Evolutionary conservation across 768 basidiomycete genomes (phyloP).

Genomic region (Leccinum subgranulosum): DNA sequence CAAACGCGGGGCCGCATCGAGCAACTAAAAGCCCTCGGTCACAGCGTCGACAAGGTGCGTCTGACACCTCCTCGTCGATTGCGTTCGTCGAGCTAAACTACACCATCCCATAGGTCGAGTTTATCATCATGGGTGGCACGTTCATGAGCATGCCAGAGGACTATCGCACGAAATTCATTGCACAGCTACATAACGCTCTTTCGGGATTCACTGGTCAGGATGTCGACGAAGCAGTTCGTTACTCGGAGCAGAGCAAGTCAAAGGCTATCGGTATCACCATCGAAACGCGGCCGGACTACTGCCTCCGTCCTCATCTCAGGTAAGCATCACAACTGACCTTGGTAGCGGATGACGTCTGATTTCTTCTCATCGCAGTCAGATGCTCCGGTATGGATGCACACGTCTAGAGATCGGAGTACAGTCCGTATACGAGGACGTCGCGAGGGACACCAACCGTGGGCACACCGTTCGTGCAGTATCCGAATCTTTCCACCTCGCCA

Average conservation of each 20-base stretch:
- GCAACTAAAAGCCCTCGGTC: slow-evolving; percentile 92
- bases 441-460: slow-evolving; percentile 96
- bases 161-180: slow-evolving; percentile 89
- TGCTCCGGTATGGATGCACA: slow-evolving; percentile 99
- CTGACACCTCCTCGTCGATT: neutral
- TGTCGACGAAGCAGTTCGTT: slow-evolving; percentile 95
- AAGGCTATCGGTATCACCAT: slow-evolving; percentile 99
- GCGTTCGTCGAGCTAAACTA: neutral
- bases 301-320: slow-evolving; percentile 94
- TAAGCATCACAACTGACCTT: slow-evolving; percentile 21
- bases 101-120: slow-evolving; percentile 58
- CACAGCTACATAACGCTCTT: slow-evolving; percentile 94
- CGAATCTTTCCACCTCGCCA: slow-evolving; percentile 95
- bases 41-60: slow-evolving; percentile 91
- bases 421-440: slow-evolving; percentile 98
- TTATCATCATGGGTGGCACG: slow-evolving; percentile 97
- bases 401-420: slow-evolving; percentile 98
- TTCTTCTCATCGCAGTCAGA: slow-evolving; percentile 58
- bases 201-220: slow-evolving; percentile 92
- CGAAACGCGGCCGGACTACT: slow-evolving; percentile 98
- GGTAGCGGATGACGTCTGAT: too few relatives aligned
- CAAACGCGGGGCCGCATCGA: slow-evolving; percentile 95
- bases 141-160: slow-evolving; percentile 99
- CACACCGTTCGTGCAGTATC: slow-evolving; percentile 97
- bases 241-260: slow-evolving; percentile 95